Conservation (phyloP, 192 early-diverging fungal species). For the Cetraspora pellucida region DNA sequence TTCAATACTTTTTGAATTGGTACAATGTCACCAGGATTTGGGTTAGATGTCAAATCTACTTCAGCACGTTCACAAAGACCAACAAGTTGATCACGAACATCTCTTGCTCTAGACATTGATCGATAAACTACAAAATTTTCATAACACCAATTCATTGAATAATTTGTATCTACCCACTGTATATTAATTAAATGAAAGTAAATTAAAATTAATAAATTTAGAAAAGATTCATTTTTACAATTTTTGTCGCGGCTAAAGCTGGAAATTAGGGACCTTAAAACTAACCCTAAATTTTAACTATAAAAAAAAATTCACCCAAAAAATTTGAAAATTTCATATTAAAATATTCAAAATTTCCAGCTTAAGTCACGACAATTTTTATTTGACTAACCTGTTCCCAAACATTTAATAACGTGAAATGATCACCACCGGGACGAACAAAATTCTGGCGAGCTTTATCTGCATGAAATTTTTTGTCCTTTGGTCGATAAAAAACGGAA, state of each 20-base stretch:
- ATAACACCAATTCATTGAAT: constrained; percentile 93
- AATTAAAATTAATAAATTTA: too few species aligned
- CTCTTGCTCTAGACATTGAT: constrained; percentile 86
- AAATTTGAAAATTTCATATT: too few species aligned
- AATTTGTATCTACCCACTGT: constrained; percentile 83
- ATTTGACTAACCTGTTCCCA: constrained; percentile 75
- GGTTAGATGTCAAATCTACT: constrained; percentile 77
- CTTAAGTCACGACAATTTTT: too few species aligned
- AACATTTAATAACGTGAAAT: constrained; percentile 86
- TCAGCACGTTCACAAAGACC: constrained; percentile 92
- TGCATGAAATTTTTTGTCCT: constrained; percentile 90
- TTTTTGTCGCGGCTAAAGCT: too few species aligned
- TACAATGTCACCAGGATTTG: constrained; percentile 80
- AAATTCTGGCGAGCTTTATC: constrained; percentile 92
- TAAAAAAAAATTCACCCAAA: too few species aligned
- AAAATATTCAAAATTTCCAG: too few species aligned
- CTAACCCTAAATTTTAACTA: too few species aligned
- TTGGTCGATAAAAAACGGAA: constrained; percentile 81
- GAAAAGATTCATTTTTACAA: too few species aligned
- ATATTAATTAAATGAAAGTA: too few species aligned
- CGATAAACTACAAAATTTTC: constrained; percentile 96
- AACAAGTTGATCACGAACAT: constrained; percentile 93
- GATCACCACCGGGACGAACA: constrained; percentile 92
- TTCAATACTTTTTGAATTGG: constrained; percentile 78
- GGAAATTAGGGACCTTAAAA: too few species aligned